Conservation (phyloP, 768 basidiomycete genomes). For the Lactarius sp. region DNA sequence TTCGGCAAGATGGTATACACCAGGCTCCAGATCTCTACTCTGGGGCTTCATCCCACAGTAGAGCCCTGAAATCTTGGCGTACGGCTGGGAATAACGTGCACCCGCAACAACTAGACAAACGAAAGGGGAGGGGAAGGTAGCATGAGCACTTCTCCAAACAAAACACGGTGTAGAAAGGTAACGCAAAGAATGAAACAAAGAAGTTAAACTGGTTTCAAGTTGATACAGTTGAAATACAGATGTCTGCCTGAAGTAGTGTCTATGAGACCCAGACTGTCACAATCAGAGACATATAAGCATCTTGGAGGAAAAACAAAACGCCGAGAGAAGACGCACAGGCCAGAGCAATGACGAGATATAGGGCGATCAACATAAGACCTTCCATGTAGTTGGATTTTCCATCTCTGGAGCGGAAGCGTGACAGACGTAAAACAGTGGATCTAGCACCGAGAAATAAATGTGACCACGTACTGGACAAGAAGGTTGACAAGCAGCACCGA, state of each 20-base stretch:
- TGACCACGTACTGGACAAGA: constrained; percentile 55
- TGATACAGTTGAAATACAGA: neutral
- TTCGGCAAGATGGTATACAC: neutral
- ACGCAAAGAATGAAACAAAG: neutral
- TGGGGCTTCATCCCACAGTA: neutral
- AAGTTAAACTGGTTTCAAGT: neutral
- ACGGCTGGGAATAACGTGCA: neutral
- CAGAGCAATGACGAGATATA: constrained; percentile 79
- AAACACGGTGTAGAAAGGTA: neutral
- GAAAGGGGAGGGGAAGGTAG: neutral
- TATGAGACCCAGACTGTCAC: constrained; percentile 44
- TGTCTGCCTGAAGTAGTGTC: constrained; percentile 1
- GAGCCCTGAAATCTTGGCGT: constrained; percentile 4
- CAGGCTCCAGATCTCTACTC: constrained; percentile 7
- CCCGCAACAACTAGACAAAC: neutral
- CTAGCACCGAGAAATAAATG: neutral
- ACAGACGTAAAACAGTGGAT: constrained; percentile 3
- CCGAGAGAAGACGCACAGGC: constrained; percentile 50
- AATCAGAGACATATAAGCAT: constrained; percentile 6
- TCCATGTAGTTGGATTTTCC: constrained; percentile 93
- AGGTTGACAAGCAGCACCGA: constrained; percentile 87
- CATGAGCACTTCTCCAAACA: too few relatives aligned
- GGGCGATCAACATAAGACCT: constrained; percentile 68
- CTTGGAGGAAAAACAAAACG: neutral
- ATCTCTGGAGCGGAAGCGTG: constrained; percentile 41